These are phyloP conservation scores for Lactifluus rugatus DNA, from an alignment of 768 basidiomycete species.

Conservation along the genomic window DNA sequence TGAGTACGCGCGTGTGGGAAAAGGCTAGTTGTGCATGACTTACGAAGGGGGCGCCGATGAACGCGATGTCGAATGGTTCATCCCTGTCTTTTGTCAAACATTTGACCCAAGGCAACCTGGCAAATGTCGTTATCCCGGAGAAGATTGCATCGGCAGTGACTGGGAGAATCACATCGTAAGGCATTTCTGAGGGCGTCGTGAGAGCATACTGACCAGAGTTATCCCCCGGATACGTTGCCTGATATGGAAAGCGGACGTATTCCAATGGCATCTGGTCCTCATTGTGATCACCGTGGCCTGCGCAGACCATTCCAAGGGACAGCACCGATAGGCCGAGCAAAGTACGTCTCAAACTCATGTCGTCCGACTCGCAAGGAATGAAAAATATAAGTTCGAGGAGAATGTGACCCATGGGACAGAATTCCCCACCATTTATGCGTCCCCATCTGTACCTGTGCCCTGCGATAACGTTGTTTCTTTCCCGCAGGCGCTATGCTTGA, in stretches of 20 bases:
- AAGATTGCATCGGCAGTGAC: slow-evolving; percentile 74
- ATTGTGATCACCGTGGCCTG: slow-evolving; percentile 32
- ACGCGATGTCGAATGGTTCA: slow-evolving; percentile 65
- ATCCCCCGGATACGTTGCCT: slow-evolving; percentile 46
- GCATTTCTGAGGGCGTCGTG: not conserved
- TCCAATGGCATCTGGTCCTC: slow-evolving; percentile 51
- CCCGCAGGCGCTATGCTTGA: not conserved
- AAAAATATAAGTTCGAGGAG: not conserved
- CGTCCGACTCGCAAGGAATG: not conserved
- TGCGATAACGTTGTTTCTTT: not conserved
- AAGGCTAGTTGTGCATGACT: slow-evolving; percentile 22
- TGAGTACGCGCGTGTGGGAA: not conserved
- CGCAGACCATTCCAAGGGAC: slow-evolving; percentile 13
- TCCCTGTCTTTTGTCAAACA: slow-evolving; percentile 59
- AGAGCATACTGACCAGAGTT: slow-evolving; percentile 39
- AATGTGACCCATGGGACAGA: not conserved
- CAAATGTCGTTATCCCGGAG: slow-evolving; percentile 78
- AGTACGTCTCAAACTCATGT: not conserved
- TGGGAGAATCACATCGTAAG: slow-evolving; percentile 21
- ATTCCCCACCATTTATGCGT: slow-evolving; percentile 4
- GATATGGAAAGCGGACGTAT: slow-evolving; percentile 57
- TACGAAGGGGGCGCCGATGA: slow-evolving; percentile 74
- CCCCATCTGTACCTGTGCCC: not conserved
- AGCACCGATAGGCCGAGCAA: not conserved
- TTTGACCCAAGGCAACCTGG: slow-evolving; percentile 75